These are phyloP conservation scores for Dipteronia dyeriana DNA, from an alignment of 345 rosid species.

Conservation along the genomic window DNA sequence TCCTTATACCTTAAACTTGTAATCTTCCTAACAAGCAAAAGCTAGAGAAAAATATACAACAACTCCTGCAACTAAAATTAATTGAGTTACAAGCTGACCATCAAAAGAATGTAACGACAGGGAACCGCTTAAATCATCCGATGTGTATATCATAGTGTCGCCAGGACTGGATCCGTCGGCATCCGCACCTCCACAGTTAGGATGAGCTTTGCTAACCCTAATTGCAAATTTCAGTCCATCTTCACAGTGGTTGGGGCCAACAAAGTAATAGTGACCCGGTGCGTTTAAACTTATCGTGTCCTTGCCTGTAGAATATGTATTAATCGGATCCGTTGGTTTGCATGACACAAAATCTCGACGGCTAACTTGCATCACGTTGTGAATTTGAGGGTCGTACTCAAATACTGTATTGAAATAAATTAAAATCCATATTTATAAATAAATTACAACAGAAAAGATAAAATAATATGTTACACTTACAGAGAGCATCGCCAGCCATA, in stretches of 20 bases:
- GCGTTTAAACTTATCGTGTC: conserved; percentile 25
- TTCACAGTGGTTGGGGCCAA: not conserved
- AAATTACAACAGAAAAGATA: not conserved
- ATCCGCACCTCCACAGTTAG: no score
- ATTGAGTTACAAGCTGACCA: not conserved
- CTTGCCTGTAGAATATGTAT: conserved; percentile 29
- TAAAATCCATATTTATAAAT: not conserved
- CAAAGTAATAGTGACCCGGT: conserved; percentile 29
- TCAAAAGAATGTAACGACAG: not conserved
- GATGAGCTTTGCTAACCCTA: no score
- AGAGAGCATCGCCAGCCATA: not conserved
- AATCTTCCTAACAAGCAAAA: not conserved
- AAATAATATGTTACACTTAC: not conserved
- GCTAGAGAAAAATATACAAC: not conserved
- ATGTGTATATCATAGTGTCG: not conserved
- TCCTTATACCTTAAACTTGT: not conserved
- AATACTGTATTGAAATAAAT: conserved; percentile 25
- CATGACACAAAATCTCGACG: no score
- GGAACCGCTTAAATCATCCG: not conserved
- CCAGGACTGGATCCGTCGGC: not conserved
- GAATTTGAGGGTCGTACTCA: conserved; percentile 27
- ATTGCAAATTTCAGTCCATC: no score
- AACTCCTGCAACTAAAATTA: not conserved
- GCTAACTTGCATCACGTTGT: conserved; percentile 41
- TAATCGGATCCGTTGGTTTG: conserved; percentile 22